These are phyloP conservation scores for Gonapodya prolifera DNA, from an alignment of 192 early-diverging fungal genomes.

Conservation along the genomic window DNA sequence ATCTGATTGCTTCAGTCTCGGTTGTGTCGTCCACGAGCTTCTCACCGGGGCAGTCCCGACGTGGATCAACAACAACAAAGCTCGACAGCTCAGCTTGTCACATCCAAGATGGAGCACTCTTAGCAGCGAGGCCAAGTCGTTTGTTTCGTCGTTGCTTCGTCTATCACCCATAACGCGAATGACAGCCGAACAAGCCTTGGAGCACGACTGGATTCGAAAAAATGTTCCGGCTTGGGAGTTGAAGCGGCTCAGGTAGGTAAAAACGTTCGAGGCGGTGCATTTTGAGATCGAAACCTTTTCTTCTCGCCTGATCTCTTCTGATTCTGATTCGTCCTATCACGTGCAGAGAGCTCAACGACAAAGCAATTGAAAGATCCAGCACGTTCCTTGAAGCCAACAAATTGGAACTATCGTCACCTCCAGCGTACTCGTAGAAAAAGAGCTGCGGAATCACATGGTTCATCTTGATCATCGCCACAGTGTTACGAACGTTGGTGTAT, in stretches of 20 bases:
- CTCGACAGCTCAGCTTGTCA: background rate
- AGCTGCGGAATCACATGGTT: too few relatives aligned
- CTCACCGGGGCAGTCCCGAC: background rate
- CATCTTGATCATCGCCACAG: too few relatives aligned
- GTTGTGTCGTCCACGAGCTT: background rate
- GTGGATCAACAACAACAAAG: background rate
- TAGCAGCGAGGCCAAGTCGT: constrained; percentile 38
- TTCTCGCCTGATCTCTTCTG: too few relatives aligned
- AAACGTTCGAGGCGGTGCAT: background rate
- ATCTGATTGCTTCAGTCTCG: background rate
- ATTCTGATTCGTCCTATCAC: too few relatives aligned
- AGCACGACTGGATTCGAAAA: constrained; percentile 27
- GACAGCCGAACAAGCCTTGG: constrained; percentile 26
- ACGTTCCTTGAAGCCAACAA: too few relatives aligned
- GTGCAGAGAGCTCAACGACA: too few relatives aligned
- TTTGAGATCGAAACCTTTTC: too few relatives aligned
- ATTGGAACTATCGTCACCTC: too few relatives aligned
- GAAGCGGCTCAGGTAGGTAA: background rate
- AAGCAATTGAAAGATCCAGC: too few relatives aligned
- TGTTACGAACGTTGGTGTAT: too few relatives aligned
- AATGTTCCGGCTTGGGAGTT: constrained; percentile 3
- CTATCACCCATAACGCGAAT: constrained; percentile 33
- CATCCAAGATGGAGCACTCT: background rate
- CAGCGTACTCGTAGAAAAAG: too few relatives aligned
- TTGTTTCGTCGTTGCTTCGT: constrained; percentile 51